Conservation (phyloP, 2,329 filamentous ascomycete species). For the Mariannaea elegans region DNA sequence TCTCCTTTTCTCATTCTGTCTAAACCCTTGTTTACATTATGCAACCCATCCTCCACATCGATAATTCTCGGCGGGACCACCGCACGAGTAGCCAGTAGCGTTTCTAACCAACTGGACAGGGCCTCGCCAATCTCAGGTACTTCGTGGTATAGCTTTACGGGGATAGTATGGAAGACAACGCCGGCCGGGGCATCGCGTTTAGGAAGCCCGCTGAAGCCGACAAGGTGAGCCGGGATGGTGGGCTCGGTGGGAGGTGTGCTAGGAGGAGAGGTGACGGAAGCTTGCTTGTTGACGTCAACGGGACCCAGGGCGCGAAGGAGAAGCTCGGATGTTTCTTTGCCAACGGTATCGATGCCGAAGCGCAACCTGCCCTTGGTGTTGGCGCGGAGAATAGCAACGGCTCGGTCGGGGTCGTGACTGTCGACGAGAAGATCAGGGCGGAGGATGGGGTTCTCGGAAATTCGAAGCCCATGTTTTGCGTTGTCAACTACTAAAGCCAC, state of each 20-base stretch:
- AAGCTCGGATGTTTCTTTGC: slow-evolving; percentile 68
- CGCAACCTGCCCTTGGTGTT: slow-evolving; percentile 66
- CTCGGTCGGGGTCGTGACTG: slow-evolving; percentile 70
- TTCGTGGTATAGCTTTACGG: slow-evolving; percentile 81
- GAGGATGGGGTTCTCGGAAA: slow-evolving; percentile 55
- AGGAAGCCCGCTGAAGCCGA: slow-evolving; percentile 74
- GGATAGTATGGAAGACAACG: slow-evolving; percentile 70
- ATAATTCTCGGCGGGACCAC: slow-evolving; percentile 72
- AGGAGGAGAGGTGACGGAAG: slow-evolving; percentile 46
- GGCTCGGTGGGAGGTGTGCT: slow-evolving; percentile 47
- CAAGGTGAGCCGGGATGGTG: slow-evolving; percentile 60
- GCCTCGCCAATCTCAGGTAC: slow-evolving; percentile 69
- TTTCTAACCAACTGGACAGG: slow-evolving; percentile 73
- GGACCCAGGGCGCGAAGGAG: slow-evolving; percentile 52
- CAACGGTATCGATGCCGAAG: slow-evolving; percentile 75
- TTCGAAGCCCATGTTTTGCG: slow-evolving; percentile 69
- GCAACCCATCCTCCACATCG: slow-evolving; percentile 69
- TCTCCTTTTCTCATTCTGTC: slow-evolving; percentile 72
- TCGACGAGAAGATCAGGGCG: slow-evolving; percentile 73
- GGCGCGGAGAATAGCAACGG: slow-evolving; percentile 69
- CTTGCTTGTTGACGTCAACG: slow-evolving; percentile 54
- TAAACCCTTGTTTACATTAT: slow-evolving; percentile 72
- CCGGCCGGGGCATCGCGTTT: slow-evolving; percentile 58
- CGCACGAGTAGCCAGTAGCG: slow-evolving; percentile 62
- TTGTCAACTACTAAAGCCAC: slow-evolving; percentile 74